Evolutionary conservation across 2,329 filamentous ascomycete genomes (phyloP).

Genomic region (Aspergillus thermomutatus): DNA sequence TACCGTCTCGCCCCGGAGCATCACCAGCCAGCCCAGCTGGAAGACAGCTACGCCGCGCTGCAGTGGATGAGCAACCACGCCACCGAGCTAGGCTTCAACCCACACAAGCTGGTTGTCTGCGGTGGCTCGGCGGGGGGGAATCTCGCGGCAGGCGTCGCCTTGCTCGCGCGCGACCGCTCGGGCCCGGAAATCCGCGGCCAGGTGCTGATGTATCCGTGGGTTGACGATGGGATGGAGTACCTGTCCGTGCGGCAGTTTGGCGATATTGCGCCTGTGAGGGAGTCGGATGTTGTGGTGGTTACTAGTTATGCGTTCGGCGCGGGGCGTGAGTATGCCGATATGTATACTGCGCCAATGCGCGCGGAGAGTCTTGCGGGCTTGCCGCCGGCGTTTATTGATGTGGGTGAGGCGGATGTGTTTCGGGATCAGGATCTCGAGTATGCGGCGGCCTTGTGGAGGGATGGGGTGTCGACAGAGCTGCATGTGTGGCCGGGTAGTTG

Average conservation of each 20-base stretch:
- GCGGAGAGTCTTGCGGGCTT: constrained; percentile 1
- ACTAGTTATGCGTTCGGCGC: background rate
- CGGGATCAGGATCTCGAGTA: constrained; percentile 10
- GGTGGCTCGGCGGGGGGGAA: constrained; percentile 63
- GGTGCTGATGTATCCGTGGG: constrained; percentile 15
- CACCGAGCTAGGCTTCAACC: constrained; percentile 57
- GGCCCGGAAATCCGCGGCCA: constrained; percentile 15
- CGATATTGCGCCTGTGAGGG: constrained; percentile 2
- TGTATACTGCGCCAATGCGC: constrained; percentile 8
- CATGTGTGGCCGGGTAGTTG: constrained; percentile 16
- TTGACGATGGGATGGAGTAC: constrained; percentile 12
- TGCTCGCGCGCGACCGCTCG: constrained; percentile 15
- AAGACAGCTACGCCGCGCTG: constrained; percentile 63
- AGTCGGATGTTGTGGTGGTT: background rate
- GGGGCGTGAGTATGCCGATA: constrained; percentile 20
- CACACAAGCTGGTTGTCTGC: constrained; percentile 54
- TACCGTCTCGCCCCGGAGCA: constrained; percentile 66
- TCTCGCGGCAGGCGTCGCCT: constrained; percentile 27
- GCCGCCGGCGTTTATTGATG: constrained; percentile 11
- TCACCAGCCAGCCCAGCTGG: constrained; percentile 62
- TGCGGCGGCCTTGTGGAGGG: constrained; percentile 6
- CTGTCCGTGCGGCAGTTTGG: constrained; percentile 10
- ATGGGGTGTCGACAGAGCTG: constrained; percentile 6
- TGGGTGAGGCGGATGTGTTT: constrained; percentile 11
- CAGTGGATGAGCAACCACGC: constrained; percentile 59